Evolutionary conservation across 352 stramenopile genomes (phyloP), one percentile per base, ranked within the genome.

Genomic region (Thraustotheca clavata): DNA sequence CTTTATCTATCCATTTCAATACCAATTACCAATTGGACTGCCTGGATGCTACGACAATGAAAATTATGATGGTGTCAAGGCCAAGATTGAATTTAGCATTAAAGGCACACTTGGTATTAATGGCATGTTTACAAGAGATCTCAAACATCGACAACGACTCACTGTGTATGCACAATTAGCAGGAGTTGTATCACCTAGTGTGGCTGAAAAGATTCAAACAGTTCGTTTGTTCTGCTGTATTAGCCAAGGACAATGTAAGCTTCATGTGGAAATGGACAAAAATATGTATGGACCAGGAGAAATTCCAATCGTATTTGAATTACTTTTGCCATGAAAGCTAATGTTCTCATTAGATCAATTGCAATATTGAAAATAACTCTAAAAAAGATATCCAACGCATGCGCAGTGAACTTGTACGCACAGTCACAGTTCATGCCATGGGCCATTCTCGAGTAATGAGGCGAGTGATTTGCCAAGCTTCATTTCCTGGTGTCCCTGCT

Each of bases 41-140:
- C 80, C 80, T 0, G 78, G 80, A 4, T 70, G 61, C n/a, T 87
- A 86, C 70, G 67, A 74, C 31, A 71, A 87, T 38, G 60, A 72
- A 4, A 62, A 50, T 16, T 83, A 83, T 69, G 71, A 63, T 20
- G 66, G 74, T 22, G 68, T 87, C n/a, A 67, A 73, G 29, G 80
- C 75, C 12, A 73, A 76, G 41, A 89, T 87, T 74, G 79, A 86
- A 72, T 89, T 88, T 74, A 86, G 83, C 61, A 75, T 87, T 69
- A 85, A 85, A 61, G 78, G 75, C 1, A 84, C 80, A 16, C 71
- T 87, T 5, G 77, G 83, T 31, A 77, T 89, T 14, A 63, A 59
- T 47, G 80, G 80, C 0, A 79, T 76, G 60, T 77, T 84, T 36
- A 54, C 76, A 16, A 81, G 70, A 8, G 78, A 87, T 40, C 69